phyloP scores from a whole-genome alignment of 352 stramenopile species.

The Plasmopara viticola region DNA sequence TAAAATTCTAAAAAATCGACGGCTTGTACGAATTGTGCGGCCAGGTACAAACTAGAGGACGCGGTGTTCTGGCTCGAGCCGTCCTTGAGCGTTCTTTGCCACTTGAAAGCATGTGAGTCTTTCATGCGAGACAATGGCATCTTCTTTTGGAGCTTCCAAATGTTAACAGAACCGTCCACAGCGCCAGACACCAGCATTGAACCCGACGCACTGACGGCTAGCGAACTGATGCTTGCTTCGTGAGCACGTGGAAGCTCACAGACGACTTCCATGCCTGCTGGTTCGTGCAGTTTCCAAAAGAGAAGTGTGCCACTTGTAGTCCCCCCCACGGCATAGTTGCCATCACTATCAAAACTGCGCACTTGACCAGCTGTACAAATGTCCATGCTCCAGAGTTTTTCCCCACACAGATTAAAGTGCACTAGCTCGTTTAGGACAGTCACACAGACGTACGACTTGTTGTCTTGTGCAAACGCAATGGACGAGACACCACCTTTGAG shows the following conservation, averaged over 20 bases:
- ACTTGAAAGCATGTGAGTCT: neutral
- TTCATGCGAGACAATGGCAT: neutral
- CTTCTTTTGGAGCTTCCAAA: conserved; percentile 45
- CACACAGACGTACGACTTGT: conserved; percentile 53
- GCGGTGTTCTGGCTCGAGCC: conserved; percentile 16
- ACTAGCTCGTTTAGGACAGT: conserved; percentile 65
- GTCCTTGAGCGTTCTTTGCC: conserved; percentile 1
- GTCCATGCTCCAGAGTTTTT: conserved; percentile 44
- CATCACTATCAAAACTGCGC: conserved; percentile 66
- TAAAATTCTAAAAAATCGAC: conserved; percentile 34
- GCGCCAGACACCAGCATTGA: conserved; percentile 52
- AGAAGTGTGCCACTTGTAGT: conserved; percentile 54
- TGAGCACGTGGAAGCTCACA: conserved; percentile 59
- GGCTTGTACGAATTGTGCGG: conserved; percentile 24
- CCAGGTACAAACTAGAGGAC: neutral
- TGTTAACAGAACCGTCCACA: conserved; percentile 50
- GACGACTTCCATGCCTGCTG: conserved; percentile 36
- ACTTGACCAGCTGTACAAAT: conserved; percentile 48
- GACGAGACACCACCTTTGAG: conserved; percentile 40
- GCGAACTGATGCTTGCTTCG: conserved; percentile 51
- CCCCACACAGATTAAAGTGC: conserved; percentile 45
- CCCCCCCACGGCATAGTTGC: conserved; percentile 59
- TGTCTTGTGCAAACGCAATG: conserved; percentile 45
- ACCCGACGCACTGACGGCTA: conserved; percentile 48
- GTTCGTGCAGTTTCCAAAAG: conserved; percentile 60